Evolutionary conservation across 2,329 filamentous ascomycete species (phyloP), one percentile per base, ranked within the genome.

Genomic region (Calonectria honghensis): DNA sequence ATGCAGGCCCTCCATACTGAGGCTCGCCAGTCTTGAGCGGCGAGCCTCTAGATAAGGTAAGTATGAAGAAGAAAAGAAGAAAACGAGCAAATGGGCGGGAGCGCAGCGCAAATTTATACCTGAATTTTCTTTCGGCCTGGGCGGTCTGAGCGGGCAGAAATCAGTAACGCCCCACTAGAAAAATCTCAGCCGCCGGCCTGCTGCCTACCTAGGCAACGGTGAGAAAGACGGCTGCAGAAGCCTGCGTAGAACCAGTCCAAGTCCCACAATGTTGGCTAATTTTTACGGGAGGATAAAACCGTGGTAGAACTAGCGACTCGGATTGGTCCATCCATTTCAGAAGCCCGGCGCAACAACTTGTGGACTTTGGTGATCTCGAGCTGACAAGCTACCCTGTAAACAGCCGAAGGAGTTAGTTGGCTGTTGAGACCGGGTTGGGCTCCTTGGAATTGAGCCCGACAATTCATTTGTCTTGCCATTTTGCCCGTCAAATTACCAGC

Each of bases 1-100:
- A 89, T 89, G 88, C 88, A 90, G 88, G 87, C 85, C 84, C 86
- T 83, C 86, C 85, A 82, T 80, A 82, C 85, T 89, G 84, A 83
- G 80, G 76, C 73, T 81, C 80, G 82, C 84, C 77, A 84, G 84
- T 87, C 87, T 81, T 89, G 88, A 89, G 82, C 88, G 82, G 82
- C 84, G 80, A 76, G 79, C 75, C 79, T 83, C 84, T 82, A 81
- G 85, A 85, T 85, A 89, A 89, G 87, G 87, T 89, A 89, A 89
- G 88, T 89, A 89, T 89, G 86, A 88, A 86, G 85, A 87, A 84
- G 84, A 82, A 83, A 85, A 81, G 81, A 78, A 82, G 76, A 78
- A 74, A 75, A 72, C 41, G 11, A 75, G 73, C 20, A 24, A 61
- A 61, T 20, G 20, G 13, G 32, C 2, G 57, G 20, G 57, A 39